Conservation (phyloP, 1,284 basidiomycete genomes). For the Boletus semigastroideus region DNA sequence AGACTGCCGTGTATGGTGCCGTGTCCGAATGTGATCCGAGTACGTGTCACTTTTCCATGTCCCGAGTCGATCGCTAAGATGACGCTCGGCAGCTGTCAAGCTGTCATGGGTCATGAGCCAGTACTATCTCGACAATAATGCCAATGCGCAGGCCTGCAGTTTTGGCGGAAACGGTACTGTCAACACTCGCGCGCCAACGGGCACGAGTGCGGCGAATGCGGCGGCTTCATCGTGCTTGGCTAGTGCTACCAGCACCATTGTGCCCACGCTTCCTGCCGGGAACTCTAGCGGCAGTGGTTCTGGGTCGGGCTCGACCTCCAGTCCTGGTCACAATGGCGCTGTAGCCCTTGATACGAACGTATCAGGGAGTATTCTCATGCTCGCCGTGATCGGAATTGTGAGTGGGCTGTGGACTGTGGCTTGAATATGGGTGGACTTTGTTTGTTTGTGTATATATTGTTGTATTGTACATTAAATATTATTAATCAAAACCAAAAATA, state of each 20-base stretch:
- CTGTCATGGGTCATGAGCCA: constrained; percentile 82
- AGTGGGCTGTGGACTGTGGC: constrained; percentile 48
- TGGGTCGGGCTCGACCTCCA: constrained; percentile 22
- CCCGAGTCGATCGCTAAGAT: constrained; percentile 6
- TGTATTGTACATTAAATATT: background rate
- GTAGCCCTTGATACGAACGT: constrained; percentile 35
- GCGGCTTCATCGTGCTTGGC: constrained; percentile 73
- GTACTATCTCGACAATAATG: constrained; percentile 69
- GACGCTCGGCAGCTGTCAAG: constrained; percentile 55
- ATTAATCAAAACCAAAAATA: background rate
- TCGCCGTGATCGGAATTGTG: constrained; percentile 39
- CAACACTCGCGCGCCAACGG: constrained; percentile 56
- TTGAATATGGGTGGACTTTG: constrained; percentile 22
- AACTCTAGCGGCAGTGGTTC: constrained; percentile 20
- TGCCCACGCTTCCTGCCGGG: constrained; percentile 52
- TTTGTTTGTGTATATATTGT: too few relatives aligned
- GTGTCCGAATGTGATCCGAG: constrained; percentile 75
- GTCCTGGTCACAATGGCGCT: constrained; percentile 19
- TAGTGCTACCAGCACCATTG: constrained; percentile 66
- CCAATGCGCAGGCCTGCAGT: constrained; percentile 61
- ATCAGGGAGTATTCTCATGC: constrained; percentile 42
- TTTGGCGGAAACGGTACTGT: constrained; percentile 85
- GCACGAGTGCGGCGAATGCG: constrained; percentile 52
- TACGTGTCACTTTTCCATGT: constrained; percentile 38
- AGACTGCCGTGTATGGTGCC: constrained; percentile 72